phyloP scores from a whole-genome alignment of 768 basidiomycete species.

The Leucocoprinus leucothites region DNA sequence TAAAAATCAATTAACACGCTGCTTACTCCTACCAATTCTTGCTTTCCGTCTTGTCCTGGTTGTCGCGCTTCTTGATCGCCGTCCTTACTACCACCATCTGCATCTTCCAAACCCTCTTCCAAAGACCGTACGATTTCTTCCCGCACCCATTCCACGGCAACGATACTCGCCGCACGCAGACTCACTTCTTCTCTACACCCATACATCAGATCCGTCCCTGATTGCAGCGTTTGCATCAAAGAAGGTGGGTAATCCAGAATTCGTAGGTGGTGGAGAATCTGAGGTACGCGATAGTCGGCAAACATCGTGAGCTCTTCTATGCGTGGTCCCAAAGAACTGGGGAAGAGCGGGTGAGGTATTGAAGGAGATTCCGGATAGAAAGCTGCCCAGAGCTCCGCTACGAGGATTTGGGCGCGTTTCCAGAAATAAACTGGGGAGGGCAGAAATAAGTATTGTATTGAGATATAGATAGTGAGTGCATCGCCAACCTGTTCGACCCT shows the following conservation, averaged over 20 bases:
- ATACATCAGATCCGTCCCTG: slow-evolving; percentile 40
- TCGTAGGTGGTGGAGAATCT: slow-evolving; percentile 81
- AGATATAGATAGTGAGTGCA: not conserved
- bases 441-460: not conserved
- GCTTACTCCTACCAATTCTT: slow-evolving; percentile 35
- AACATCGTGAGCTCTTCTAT: slow-evolving; percentile 88
- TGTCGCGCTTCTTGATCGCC: slow-evolving; percentile 13
- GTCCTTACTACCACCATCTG: not conserved
- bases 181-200: slow-evolving; percentile 74
- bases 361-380: slow-evolving; percentile 62
- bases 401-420: slow-evolving; percentile 90
- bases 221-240: slow-evolving; percentile 48
- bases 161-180: slow-evolving; percentile 74
- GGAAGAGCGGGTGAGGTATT: slow-evolving; percentile 70
- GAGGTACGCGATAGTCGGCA: slow-evolving; percentile 90
- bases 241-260: slow-evolving; percentile 69
- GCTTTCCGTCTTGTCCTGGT: slow-evolving; percentile 19
- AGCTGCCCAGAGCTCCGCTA: slow-evolving; percentile 91
- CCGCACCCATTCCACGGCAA: slow-evolving; percentile 76
- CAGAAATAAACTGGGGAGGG: slow-evolving; percentile 63
- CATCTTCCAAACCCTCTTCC: not conserved
- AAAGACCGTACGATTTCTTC: slow-evolving; percentile 47
- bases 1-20: slow-evolving; percentile 91
- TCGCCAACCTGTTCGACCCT: slow-evolving; percentile 55
- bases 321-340: slow-evolving; percentile 46